Conservation (phyloP, 1,284 basidiomycete species). For the Phenoliferia sp. region DNA sequence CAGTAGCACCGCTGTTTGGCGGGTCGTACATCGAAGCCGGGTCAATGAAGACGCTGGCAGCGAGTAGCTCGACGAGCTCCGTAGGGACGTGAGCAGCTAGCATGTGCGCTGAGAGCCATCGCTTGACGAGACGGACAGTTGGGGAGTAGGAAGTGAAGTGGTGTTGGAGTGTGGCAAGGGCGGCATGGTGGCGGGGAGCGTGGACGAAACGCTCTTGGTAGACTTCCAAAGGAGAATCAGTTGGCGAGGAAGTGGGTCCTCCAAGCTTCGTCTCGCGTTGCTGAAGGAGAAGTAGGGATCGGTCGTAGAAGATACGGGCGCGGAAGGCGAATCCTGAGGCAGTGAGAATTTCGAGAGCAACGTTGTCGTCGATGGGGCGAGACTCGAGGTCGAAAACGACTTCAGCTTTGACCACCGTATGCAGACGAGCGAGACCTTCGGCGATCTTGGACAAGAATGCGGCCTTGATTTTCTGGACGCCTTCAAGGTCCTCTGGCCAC, state of each 20-base stretch:
- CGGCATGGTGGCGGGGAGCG: constrained; percentile 76
- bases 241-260: not conserved
- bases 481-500: constrained; percentile 92
- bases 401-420: constrained; percentile 49
- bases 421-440: constrained; percentile 56
- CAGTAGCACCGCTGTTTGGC: constrained; percentile 53
- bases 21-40: constrained; percentile 36
- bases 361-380: constrained; percentile 63
- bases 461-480: constrained; percentile 91
- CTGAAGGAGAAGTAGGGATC: constrained; percentile 75
- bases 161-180: constrained; percentile 73
- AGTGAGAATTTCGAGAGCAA: constrained; percentile 70
- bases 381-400: constrained; percentile 45
- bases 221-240: constrained; percentile 50
- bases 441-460: constrained; percentile 61
- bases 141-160: constrained; percentile 72
- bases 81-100: constrained; percentile 66
- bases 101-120: constrained; percentile 91
- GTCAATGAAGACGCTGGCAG: constrained; percentile 56
- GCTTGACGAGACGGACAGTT: constrained; percentile 80
- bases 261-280: constrained; percentile 22
- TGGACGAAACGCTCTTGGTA: constrained; percentile 70
- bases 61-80: constrained; percentile 80
- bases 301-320: constrained; percentile 78
- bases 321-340: constrained; percentile 82